Base-by-base conservation (phyloP, 768 basidiomycete species). In the Scleroderma bovista region DNA sequence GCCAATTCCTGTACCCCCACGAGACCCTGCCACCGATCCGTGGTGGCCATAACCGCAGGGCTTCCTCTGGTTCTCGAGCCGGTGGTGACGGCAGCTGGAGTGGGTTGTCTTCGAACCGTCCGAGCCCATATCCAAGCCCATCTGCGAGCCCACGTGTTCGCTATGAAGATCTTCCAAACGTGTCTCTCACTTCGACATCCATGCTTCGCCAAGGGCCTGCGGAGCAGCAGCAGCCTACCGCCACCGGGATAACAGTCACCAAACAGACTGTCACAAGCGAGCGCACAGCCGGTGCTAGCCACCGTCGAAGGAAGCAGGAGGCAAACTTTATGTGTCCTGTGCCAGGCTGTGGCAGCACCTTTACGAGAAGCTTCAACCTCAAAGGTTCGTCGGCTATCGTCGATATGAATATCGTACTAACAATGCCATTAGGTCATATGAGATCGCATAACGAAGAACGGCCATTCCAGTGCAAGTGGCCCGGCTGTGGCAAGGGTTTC, bases 401-500 rank as follows among this genome's bases (percentile, higher is more conserved):
- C 34, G 51, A 46, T 50, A 39, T 55, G 45, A 49, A 51, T 56
- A 50, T 32, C 48, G 20, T 48, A 37, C 48, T 58, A 3, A 65
- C 9, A 26, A 17, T 20, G 34, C 51, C 36, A 50, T 50, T 55
- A 88, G 86, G 94, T n/a, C 94, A 97, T 62, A 76, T 96, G 58
- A 87, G 94, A 37, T 92, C 89, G 13, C 94, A 96, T 60, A 93
- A 88, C 52, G 93, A 94, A 66, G 92, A 95, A 68, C 86, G 92
- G 54, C 93, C 93, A 29, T 97, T 93, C 76, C 81, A 86, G 66
- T 97, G 93, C 71, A 85, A 88, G 60, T 95, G 92, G 84, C 90
- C 91, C 1, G 93, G 91, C 20, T 97, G 93, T 62, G 86, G 84
- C 23, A 95, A 96, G 69, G 91, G 93, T 20, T 94, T 96, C 55